phyloP scores from a whole-genome alignment of 2,329 filamentous ascomycete genomes.

The Tolypocladium amazonense region DNA sequence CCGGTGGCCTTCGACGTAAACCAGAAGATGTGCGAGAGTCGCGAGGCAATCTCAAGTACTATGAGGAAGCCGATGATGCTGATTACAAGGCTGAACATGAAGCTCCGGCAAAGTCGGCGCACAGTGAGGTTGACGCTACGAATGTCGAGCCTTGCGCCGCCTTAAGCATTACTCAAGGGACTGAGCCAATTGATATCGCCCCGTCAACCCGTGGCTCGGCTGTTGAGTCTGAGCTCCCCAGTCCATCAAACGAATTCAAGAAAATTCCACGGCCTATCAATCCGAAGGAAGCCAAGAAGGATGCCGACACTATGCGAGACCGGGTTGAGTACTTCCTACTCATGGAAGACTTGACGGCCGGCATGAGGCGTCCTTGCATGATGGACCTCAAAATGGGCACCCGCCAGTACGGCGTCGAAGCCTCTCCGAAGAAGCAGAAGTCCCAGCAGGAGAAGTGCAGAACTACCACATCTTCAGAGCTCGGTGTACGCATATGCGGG shows the following conservation, averaged over 20 bases:
- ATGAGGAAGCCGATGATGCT: constrained; percentile 78
- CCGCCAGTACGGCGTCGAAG: constrained; percentile 89
- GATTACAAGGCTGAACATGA: constrained; percentile 45
- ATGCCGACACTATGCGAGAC: constrained; percentile 53
- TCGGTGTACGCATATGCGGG: constrained; percentile 89
- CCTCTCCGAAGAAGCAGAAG: constrained; percentile 79
- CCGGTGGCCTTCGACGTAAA: constrained; percentile 67
- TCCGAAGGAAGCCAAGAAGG: constrained; percentile 43
- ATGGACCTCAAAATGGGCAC: constrained; percentile 99
- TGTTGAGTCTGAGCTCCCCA: constrained; percentile 23
- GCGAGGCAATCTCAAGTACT: constrained; percentile 76
- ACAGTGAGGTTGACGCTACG: not conserved
- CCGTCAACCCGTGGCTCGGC: constrained; percentile 1
- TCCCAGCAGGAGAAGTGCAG: constrained; percentile 92
- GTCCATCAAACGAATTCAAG: constrained; percentile 22
- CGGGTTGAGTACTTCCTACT: constrained; percentile 89
- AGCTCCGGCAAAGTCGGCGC: not conserved
- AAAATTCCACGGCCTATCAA: constrained; percentile 54
- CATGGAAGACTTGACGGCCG: constrained; percentile 87
- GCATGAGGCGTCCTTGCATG: constrained; percentile 94
- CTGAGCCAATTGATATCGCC: not conserved
- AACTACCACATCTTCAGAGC: constrained; percentile 78
- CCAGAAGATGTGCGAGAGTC: constrained; percentile 61
- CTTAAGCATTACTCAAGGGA: not conserved
- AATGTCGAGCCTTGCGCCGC: not conserved